Base-by-base conservation (phyloP, 352 stramenopile species). In the Globisporangium rhizosaccharum region DNA sequence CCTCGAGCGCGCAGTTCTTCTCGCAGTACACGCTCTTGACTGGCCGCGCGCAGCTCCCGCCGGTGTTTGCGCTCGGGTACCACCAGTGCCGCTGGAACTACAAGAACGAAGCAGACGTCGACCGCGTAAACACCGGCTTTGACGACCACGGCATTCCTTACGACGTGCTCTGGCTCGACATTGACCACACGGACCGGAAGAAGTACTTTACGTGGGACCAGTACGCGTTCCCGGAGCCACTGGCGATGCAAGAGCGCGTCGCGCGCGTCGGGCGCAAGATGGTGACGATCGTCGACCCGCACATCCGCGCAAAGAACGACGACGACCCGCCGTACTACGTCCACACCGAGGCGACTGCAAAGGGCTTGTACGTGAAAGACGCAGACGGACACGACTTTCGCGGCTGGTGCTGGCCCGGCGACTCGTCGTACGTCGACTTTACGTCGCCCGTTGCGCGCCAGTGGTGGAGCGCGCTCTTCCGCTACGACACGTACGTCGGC, bases 11-110 rank as follows among this genome's bases (percentile, higher is more conserved):
- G 12, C 70, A 85, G 20, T 75, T 99, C 11, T 91, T 92, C 50
- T 71, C 66, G 25, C 94, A 99, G 72, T 99, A 98, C 72, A 87
- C 89, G 33, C 63, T 75, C 41, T 67, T 99, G 30, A 99, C 96
- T 10, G 97, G 97, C 20, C 86, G 80, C 9, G 86, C 90, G 26
- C 79, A 85, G 52, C 68, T 99, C 28, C 97, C 97, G 5, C 97
- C 97, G 17, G 77, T 99, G 36, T 99, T 99, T 73, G 85, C 93
- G 20, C 71, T 99, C 36, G 96, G 89, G 12, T 99, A 99, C 74
- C 97, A 99, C 68, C 97, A 99, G 75, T 99, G 96, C 67, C 90
- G 97, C 50, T 99, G 97, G 97, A 99, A 99, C 79, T 99, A 99
- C 79, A 97, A 97, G 61, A 98, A 99, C 72, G 97, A 99, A 61